These are phyloP conservation scores for Plasmopara viticola DNA, from an alignment of 352 stramenopile species.

Conservation along the genomic window DNA sequence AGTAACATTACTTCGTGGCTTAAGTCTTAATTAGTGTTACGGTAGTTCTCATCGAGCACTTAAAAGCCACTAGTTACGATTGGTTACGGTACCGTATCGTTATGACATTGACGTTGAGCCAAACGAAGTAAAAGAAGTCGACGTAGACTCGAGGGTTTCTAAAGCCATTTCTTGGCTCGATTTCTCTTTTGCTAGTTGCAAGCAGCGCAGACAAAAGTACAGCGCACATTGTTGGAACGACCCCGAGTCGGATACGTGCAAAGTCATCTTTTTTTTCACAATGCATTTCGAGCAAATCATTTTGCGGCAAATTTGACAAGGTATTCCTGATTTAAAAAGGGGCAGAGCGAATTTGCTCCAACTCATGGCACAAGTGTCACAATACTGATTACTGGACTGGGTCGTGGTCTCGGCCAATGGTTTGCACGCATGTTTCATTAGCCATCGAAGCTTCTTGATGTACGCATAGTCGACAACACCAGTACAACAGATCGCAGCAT, in stretches of 20 bases:
- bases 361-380: constrained; percentile 20
- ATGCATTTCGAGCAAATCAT: constrained; percentile 42
- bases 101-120: neutral
- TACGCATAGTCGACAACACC: constrained; percentile 44
- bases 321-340: constrained; percentile 6
- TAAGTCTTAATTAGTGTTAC: no score
- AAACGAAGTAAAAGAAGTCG: neutral
- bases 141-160: constrained; percentile 1
- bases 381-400: constrained; percentile 10
- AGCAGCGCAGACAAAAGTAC: constrained; percentile 42
- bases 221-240: constrained; percentile 29
- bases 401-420: neutral
- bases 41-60: no score
- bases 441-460: constrained; percentile 53
- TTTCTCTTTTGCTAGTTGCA: constrained; percentile 36
- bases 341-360: constrained; percentile 15
- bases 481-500: constrained; percentile 32
- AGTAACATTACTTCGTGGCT: no score
- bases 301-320: constrained; percentile 40
- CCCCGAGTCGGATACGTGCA: constrained; percentile 33
- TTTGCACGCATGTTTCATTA: constrained; percentile 30
- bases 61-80: no score
- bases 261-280: constrained; percentile 52
- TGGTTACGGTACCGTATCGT: no score
- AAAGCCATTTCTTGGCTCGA: constrained; percentile 37